Evolutionary conservation across 441 rosid species (phyloP).

Genomic region (Monsonia emarginata): DNA sequence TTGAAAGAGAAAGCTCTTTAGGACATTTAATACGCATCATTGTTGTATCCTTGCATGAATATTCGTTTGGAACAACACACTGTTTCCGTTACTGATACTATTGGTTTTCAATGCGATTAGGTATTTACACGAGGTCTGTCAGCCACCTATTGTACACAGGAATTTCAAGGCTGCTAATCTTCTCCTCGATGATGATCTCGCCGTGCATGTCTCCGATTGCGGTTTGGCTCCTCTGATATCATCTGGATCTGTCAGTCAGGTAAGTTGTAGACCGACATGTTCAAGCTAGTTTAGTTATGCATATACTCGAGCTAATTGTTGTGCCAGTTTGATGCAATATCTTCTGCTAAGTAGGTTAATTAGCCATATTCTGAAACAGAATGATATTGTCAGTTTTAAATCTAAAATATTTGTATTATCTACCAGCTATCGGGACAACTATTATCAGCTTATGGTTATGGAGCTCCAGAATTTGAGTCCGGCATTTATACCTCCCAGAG

Average conservation of each 20-base stretch:
- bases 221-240: constrained; percentile 80
- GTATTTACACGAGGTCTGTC: constrained; percentile 89
- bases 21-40: too few relatives aligned
- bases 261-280: constrained; percentile 20
- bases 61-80: background rate
- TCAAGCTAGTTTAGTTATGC: background rate
- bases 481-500: constrained; percentile 74
- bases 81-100: constrained; percentile 14
- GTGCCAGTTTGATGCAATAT: too few relatives aligned
- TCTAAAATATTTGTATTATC: constrained; percentile 13
- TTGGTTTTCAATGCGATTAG: constrained; percentile 30
- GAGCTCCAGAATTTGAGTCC: constrained; percentile 91
- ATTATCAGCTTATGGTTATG: constrained; percentile 63
- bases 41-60: constrained; percentile 5
- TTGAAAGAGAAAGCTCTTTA: too few relatives aligned
- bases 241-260: constrained; percentile 87
- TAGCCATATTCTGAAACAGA: too few relatives aligned
- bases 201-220: constrained; percentile 69
- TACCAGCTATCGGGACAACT: constrained; percentile 86
- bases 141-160: constrained; percentile 77
- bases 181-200: constrained; percentile 75
- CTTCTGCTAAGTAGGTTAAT: too few relatives aligned
- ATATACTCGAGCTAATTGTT: too few relatives aligned
- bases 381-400: too few relatives aligned
- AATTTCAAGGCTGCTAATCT: constrained; percentile 75